Base-by-base conservation (phyloP, 345 rosid species). In the Gossypium longicalyx region DNA sequence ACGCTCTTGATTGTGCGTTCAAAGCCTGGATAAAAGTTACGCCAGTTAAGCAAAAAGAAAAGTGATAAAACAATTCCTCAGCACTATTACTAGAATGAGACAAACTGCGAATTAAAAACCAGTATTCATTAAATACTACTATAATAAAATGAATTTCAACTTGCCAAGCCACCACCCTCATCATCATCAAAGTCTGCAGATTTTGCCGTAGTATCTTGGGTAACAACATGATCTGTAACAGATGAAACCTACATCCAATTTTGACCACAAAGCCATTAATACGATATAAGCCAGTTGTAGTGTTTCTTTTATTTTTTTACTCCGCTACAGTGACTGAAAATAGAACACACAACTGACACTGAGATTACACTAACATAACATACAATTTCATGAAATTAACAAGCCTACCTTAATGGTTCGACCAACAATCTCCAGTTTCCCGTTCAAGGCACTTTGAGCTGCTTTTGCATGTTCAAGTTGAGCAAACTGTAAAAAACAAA, bases 121-220 rank as follows among this genome's bases (percentile, higher is more conserved):
- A 70, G 17, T 11, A 29, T 34, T 51, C 60, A 52, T 52, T 27
- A 52, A 10, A 70, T 52, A 38, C 43, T 73, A 62, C 25, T 45
- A 72, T 60, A 3, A 25, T 29, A 76, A 62, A 10, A 77, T 43
- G 59, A 58, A 29, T n/a, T 70, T 44, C 52, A 74, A 80, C 94
- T 85, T 71, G 92, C 98, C 92, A 94, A 76, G 53, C 98, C 98
- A 73, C 97, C 97, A 57, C 97, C 97, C 77, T 94, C 98, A 81
- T 94, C 97, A 83, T 94, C 98, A 85, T 94, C 97, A 58, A 94
- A 88, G 82, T 94, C 97, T 1, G 97, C 93, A 83, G 97, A 87
- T 78, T 92, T 94, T 63, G 97, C 87, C 3, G 75, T 78, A 58
- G 83, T 53, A 29, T 94, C 98, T 83, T 94, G 98, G 19, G 89